A percentile compares a stretch with the other conserved stretches of the same genome.
Conservation (phyloP, 2,329 filamentous ascomycete species). For the Fusarium longipes region DNA sequence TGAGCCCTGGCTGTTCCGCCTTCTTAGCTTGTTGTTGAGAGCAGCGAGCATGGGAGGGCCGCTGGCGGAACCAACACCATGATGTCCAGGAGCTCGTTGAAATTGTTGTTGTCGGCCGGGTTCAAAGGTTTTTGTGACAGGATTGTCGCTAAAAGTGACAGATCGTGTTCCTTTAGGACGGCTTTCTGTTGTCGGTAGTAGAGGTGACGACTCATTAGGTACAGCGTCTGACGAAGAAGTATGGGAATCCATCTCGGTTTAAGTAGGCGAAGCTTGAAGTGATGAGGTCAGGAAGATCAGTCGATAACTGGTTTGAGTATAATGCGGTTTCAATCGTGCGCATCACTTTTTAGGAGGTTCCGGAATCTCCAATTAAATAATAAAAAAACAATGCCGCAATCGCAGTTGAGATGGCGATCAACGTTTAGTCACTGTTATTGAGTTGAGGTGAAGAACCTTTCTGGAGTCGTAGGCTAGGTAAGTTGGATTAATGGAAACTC, state of each 20-base stretch:
- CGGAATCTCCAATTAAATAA: background rate
- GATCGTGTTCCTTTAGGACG: slow-evolving; percentile 66
- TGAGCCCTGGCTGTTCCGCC: slow-evolving; percentile 83
- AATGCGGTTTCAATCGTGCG: slow-evolving; percentile 10
- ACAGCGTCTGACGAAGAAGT: slow-evolving; percentile 31
- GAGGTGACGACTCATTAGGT: slow-evolving; percentile 51
- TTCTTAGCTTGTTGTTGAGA: slow-evolving; percentile 86
- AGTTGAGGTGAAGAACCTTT: slow-evolving; percentile 39
- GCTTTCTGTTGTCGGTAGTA: slow-evolving; percentile 49
- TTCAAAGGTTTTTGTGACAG: slow-evolving; percentile 70
- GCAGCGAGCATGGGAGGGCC: slow-evolving; percentile 75
- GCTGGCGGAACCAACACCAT: slow-evolving; percentile 43
- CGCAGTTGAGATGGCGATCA: slow-evolving; percentile 18
- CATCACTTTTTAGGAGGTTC: slow-evolving; percentile 8
- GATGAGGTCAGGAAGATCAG: slow-evolving; percentile 10
- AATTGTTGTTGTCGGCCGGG: slow-evolving; percentile 52
- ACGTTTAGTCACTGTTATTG: slow-evolving; percentile 18
- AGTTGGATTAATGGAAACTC: slow-evolving; percentile 29
- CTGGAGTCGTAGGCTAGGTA: background rate
- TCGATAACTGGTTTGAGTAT: slow-evolving; percentile 12
- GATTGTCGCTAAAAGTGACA: slow-evolving; percentile 82
- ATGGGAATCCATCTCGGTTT: slow-evolving; percentile 45
- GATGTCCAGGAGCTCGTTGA: slow-evolving; percentile 48
- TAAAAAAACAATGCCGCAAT: background rate
- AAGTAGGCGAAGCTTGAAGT: slow-evolving; percentile 21